A percentile compares a stretch with the other conserved stretches of the same genome.
phyloP scores from a whole-genome alignment of 805 yeast species.

The Barnettozyma pratensis region DNA sequence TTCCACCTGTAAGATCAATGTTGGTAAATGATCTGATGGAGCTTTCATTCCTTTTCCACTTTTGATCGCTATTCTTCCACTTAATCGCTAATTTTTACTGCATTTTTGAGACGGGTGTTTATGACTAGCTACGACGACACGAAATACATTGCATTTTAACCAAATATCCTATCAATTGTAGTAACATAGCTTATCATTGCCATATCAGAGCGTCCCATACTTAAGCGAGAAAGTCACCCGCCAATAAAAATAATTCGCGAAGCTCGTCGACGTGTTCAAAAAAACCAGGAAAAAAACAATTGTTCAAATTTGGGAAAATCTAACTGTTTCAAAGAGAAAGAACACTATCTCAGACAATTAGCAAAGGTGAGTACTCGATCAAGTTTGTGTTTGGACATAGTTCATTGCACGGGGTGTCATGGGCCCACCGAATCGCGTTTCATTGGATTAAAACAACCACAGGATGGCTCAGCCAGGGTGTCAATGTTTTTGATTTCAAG shows the following conservation, averaged over 20 bases:
- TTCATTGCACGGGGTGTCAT: background rate
- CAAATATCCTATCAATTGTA: background rate
- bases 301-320: background rate
- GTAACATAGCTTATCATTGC: background rate
- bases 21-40: constrained; percentile 57
- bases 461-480: too few relatives aligned
- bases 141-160: background rate
- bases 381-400: background rate
- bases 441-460: background rate
- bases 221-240: background rate
- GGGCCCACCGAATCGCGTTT: background rate
- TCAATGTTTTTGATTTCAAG: background rate
- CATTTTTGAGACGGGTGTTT: background rate
- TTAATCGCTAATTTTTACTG: background rate
- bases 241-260: constrained; percentile 3
- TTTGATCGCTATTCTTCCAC: background rate
- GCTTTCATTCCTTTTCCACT: background rate
- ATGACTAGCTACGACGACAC: constrained; percentile 1
- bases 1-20: constrained; percentile 78
- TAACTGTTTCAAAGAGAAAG: background rate
- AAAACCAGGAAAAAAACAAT: constrained; percentile 4
- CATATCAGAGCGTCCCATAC: background rate
- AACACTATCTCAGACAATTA: background rate
- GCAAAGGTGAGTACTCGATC: background rate
- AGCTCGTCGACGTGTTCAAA: constrained; percentile 12